Base-by-base conservation (phyloP, 805 yeast genomes). In the Alloascoidea africana region DNA sequence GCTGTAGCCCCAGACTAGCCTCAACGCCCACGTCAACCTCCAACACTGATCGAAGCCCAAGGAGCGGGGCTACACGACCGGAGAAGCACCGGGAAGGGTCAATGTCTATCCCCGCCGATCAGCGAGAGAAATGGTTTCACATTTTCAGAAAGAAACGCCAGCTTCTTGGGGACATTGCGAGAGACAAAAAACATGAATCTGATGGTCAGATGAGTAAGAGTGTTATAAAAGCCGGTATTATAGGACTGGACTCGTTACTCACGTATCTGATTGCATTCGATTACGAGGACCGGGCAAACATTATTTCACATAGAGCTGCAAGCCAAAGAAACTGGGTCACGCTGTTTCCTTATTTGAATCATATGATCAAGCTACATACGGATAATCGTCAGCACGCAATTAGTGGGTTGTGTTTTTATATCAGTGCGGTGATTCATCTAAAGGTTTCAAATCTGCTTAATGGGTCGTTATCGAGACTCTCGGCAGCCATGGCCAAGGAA, bases 171-270 rank as follows among this genome's bases (percentile, higher is more conserved):
- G 50, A 50, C 14, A 42, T 49, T 13, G 66, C 66, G 1, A 50
- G 60, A 4, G 43, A 46, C 4, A 53, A 58, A 40, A 63, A 64
- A 42, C 65, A 60, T 46, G 58, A 55, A 32, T 51, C 63, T 11
- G 68, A 65, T 42, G 30, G n/a, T 23, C 40, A 49, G 2, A 54
- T 54, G 8, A 45, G 46, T 33, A 39, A 44, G 8, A 42, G 56
- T 36, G 45, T 42, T 17, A 45, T 44, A 5, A 45, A 46, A n/a
- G 59, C 65, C 1, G 51, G 55, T 2, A 53, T 62, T 4, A 43
- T 52, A 4, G 51, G 54, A 6, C 43, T 63, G 39, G 70, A 65
- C 44, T 50, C 66, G 4, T 39, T 65, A 14, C 42, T 65, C 33
- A 52, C 60, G 36, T 56, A 58, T 38, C 51, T 59, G 38, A 48